Base-by-base conservation (phyloP, 768 basidiomycete genomes). In the Lanmaoa pseudosensibilis region DNA sequence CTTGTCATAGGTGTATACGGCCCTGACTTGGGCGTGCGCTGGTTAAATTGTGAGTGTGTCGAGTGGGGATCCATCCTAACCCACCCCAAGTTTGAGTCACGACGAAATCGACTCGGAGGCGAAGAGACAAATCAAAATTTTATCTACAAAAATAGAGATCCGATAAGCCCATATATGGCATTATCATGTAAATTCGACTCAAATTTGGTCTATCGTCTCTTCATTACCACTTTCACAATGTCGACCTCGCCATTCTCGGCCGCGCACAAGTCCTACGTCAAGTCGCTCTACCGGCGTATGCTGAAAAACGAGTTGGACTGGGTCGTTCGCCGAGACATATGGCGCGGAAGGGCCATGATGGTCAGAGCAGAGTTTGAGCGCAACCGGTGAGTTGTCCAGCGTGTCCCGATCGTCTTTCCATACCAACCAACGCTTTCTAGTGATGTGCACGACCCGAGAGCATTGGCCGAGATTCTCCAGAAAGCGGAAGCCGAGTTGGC, bases 301-400 rank as follows among this genome's bases (percentile, higher is more conserved):
- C 81, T 98, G 58, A 88, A 82, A 65, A 95, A 97, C 65, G 80
- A 90, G 46, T 77, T 96, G 50, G 87, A 98, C 74, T 98, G 96
- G 96, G 86, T 83, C 45, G 79, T 97, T 61, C 81, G 88, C 54
- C 78, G 95, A 52, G 90, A 94, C 66, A 68, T 92, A 1, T 98
- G 93, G 93, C 83, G 95, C 58, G 80, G 78, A 54, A 83, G 88
- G 73, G 94, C 95, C 13, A 73, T 95, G 65, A 77, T 87, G 72
- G 92, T 98, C 61, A 78, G 96, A 59, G 94, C 94, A 58, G 84
- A 92, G 71, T 98, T 98, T 70, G 96, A 98, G 77, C 76, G 81
- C 63, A 94, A 98, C 80, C 84, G 94, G 92, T 92, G 70, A 50
- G 70, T 57, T 46, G 44, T 19, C 21, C 11, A 15, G 33, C 56